Conservation (phyloP, 352 stramenopile genomes). For the Elongisporangium undulatum region DNA sequence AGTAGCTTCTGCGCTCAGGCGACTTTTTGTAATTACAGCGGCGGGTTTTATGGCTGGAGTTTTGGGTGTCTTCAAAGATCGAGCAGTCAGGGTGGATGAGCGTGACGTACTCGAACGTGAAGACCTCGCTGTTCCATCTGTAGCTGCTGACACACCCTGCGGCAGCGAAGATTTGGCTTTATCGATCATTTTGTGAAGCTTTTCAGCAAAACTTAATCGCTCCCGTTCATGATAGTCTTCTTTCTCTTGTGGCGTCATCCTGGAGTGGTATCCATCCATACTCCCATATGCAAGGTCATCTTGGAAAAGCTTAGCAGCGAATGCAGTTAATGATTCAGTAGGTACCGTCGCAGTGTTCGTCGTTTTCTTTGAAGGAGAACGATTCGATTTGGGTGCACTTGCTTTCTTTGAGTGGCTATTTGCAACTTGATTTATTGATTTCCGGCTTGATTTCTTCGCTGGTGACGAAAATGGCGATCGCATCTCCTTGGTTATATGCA, state of each 20-base stretch:
- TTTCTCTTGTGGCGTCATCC: slow-evolving; percentile 21
- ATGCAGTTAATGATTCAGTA: slow-evolving; percentile 64
- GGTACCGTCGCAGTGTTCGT: slow-evolving; percentile 13
- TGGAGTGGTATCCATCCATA: slow-evolving; percentile 4
- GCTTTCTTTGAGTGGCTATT: slow-evolving; percentile 13
- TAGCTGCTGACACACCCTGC: slow-evolving; percentile 2
- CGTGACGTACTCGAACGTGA: slow-evolving; percentile 1
- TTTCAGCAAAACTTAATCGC: slow-evolving; percentile 77
- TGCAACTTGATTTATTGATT: slow-evolving; percentile 19
- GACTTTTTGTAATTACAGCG: background rate
- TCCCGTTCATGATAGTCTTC: slow-evolving; percentile 47
- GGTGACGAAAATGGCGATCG: slow-evolving; percentile 24
- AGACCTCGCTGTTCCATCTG: slow-evolving; percentile 15
- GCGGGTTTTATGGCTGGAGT: background rate
- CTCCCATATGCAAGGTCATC: slow-evolving; percentile 20
- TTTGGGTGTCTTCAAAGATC: slow-evolving; percentile 1
- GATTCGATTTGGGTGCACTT: slow-evolving; percentile 7
- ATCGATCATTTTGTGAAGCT: slow-evolving; percentile 87
- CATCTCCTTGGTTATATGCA: slow-evolving; percentile 29
- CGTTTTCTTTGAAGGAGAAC: slow-evolving; percentile 1
- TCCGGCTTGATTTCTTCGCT: slow-evolving; percentile 14
- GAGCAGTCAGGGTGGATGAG: background rate
- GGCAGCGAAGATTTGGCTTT: slow-evolving; percentile 68
- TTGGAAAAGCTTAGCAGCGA: slow-evolving; percentile 59
- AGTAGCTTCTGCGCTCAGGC: background rate